Conservation (phyloP, 306 rosid species). For the Malus orientalis region DNA sequence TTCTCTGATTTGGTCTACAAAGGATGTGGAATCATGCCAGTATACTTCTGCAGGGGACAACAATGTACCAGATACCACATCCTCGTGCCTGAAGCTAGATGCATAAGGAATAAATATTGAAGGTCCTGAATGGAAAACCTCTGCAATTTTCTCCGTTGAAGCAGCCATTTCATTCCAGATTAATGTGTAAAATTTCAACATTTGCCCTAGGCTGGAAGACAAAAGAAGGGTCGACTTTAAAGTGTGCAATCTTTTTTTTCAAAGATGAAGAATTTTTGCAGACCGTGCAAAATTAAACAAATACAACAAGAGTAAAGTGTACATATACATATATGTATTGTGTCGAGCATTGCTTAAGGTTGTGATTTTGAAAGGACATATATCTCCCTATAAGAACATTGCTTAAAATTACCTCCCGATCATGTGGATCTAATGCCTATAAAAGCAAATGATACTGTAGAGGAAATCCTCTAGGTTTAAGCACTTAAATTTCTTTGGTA, state of each 20-base stretch:
- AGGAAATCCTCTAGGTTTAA: neutral
- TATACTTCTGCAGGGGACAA: conserved; percentile 53
- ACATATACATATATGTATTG: no score
- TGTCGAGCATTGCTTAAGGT: no score
- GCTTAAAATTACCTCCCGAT: neutral
- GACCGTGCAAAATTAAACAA: no score
- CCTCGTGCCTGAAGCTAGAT: conserved; percentile 37
- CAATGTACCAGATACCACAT: conserved; percentile 57
- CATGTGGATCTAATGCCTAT: neutral
- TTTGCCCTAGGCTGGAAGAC: conserved; percentile 55
- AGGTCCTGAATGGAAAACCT: conserved; percentile 58
- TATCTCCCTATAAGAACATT: neutral
- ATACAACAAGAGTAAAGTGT: no score
- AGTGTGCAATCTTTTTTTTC: neutral
- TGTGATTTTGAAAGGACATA: no score
- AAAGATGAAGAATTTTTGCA: neutral
- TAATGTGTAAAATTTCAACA: conserved; percentile 68
- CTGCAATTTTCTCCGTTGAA: conserved; percentile 46
- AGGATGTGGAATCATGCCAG: conserved; percentile 74
- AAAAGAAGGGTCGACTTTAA: neutral
- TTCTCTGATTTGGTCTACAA: conserved; percentile 42
- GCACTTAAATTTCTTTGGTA: neutral
- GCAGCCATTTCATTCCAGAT: conserved; percentile 72
- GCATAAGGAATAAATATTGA: conserved; percentile 64
- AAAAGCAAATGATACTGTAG: neutral